Conservation (phyloP, 1,284 basidiomycete species). For the Exobasidium cylindrosporum region DNA sequence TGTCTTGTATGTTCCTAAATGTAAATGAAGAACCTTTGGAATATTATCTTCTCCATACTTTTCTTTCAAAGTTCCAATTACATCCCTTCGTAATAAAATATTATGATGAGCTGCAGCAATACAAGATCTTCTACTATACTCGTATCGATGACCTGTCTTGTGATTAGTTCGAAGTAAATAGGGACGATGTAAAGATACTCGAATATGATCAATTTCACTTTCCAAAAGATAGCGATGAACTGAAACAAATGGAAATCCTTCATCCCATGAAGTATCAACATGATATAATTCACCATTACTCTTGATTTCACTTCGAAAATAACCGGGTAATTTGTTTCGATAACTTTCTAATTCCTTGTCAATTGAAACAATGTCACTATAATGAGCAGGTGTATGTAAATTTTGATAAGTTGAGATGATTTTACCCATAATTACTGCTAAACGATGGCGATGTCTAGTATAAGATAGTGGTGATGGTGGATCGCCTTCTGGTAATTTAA, state of each 20-base stretch:
- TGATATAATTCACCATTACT: neutral
- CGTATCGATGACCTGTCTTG: constrained; percentile 23
- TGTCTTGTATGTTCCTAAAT: constrained; percentile 43
- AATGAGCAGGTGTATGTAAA: constrained; percentile 39
- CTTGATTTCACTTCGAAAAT: neutral
- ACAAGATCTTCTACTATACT: constrained; percentile 5
- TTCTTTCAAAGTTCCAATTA: constrained; percentile 27
- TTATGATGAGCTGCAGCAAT: constrained; percentile 8
- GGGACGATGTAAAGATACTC: neutral
- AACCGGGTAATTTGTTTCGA: neutral
- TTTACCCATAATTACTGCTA: constrained; percentile 30
- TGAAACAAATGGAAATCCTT: neutral
- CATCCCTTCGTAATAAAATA: neutral
- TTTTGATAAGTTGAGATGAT: constrained; percentile 34
- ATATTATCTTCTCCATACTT: constrained; percentile 20
- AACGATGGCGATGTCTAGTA: constrained; percentile 22
- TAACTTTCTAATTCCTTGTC: neutral
- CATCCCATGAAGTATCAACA: neutral
- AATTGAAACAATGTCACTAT: constrained; percentile 15
- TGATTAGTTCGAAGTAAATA: constrained; percentile 25
- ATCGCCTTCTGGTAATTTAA: constrained; percentile 16
- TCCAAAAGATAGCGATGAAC: constrained; percentile 8
- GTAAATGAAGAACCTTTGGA: constrained; percentile 23
- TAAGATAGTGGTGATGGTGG: constrained; percentile 31
- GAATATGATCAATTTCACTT: neutral